These are phyloP conservation scores for Fusarium solani-melongenae DNA, from an alignment of 2,329 filamentous ascomycete species.

Conservation along the genomic window DNA sequence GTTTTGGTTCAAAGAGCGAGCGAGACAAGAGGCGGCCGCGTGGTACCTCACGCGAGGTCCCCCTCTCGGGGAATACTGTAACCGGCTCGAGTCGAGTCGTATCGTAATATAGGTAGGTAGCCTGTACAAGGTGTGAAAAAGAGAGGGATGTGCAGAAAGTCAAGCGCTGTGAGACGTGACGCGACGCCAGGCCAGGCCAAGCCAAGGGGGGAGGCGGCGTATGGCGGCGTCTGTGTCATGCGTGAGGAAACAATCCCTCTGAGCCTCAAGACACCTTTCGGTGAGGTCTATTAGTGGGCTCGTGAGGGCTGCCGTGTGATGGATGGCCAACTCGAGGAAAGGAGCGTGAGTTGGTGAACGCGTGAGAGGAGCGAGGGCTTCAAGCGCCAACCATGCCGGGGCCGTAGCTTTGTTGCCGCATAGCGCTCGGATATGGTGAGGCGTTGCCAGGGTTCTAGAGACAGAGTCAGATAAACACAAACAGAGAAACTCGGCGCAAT, in stretches of 20 bases:
- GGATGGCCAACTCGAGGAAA: neutral
- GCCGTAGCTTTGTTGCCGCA: constrained; percentile 66
- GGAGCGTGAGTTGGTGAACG: neutral
- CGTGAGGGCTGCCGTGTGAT: neutral
- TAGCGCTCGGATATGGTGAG: constrained; percentile 55
- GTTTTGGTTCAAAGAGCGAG: constrained; percentile 14
- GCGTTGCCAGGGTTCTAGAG: constrained; percentile 59
- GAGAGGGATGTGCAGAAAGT: constrained; percentile 15
- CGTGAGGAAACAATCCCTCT: neutral
- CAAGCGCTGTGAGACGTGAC: constrained; percentile 22
- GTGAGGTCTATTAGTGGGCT: constrained; percentile 20
- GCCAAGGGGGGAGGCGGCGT: constrained; percentile 1
- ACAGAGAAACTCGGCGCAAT: constrained; percentile 27
- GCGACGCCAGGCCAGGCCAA: neutral
- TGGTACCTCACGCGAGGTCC: constrained; percentile 10
- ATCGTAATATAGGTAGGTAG: constrained; percentile 35
- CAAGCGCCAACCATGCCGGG: constrained; percentile 69
- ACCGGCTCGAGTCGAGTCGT: constrained; percentile 40
- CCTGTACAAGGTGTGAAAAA: constrained; percentile 45
- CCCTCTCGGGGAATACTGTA: constrained; percentile 17
- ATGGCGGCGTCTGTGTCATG: constrained; percentile 19
- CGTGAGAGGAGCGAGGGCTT: constrained; percentile 22
- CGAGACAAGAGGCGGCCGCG: constrained; percentile 17
- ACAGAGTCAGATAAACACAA: constrained; percentile 52
- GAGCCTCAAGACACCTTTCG: constrained; percentile 24